Evolutionary conservation across 2,329 filamentous ascomycete genomes (phyloP).

Genomic region (Leptosphaerulina australis): DNA sequence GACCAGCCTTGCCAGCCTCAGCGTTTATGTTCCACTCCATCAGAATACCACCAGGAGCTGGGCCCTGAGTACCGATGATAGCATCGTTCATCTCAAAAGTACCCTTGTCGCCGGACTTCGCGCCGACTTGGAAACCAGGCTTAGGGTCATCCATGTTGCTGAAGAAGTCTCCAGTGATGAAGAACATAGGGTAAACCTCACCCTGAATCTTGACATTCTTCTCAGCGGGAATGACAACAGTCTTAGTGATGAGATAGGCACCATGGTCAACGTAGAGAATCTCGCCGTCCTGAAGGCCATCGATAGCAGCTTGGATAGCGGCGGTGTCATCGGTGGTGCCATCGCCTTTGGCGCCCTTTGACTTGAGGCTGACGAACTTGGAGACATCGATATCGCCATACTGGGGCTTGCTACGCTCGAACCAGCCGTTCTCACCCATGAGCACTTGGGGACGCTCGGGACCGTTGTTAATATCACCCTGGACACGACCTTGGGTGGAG

Average conservation of each 20-base stretch:
- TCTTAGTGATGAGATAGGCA: conserved; percentile 65
- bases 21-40: conserved; percentile 86
- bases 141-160: conserved; percentile 74
- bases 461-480: conserved; percentile 57
- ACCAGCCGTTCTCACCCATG: conserved; percentile 70
- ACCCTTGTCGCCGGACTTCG: conserved; percentile 72
- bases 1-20: conserved; percentile 71
- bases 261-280: conserved; percentile 70
- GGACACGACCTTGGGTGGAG: conserved; percentile 57
- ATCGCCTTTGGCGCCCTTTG: conserved; percentile 83
- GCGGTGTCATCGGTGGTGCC: conserved; percentile 85
- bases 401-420: conserved; percentile 86
- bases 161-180: conserved; percentile 79
- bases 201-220: conserved; percentile 86
- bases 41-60: conserved; percentile 85
- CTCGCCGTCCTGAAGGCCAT: conserved; percentile 66
- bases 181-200: conserved; percentile 88
- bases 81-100: conserved; percentile 86
- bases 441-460: conserved; percentile 71
- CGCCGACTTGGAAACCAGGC: conserved; percentile 84
- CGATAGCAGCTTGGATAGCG: conserved; percentile 78
- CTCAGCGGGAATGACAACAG: conserved; percentile 61
- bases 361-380: conserved; percentile 82
- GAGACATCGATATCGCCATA: conserved; percentile 72
- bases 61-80: conserved; percentile 81